These are phyloP conservation scores for Candida taoyuanica DNA, from an alignment of 805 yeast genomes.

Conservation along the genomic window DNA sequence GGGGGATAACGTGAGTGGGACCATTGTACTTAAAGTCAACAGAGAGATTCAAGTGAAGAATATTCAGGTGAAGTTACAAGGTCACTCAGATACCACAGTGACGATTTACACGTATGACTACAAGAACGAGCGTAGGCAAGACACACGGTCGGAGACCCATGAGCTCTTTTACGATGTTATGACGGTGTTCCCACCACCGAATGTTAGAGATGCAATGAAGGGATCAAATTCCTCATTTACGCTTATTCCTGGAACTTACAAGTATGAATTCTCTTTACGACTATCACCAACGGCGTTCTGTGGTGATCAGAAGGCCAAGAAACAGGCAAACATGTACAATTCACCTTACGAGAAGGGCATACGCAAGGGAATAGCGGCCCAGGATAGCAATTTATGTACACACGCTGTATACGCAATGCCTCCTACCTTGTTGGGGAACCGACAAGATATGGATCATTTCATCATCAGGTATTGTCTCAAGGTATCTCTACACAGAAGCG, in stretches of 20 bases:
- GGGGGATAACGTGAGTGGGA: constrained; percentile 18
- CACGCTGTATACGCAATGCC: constrained; percentile 5
- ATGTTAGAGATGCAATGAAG: constrained; percentile 39
- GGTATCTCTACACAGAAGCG: constrained; percentile 11
- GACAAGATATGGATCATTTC: neutral
- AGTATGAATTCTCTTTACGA: constrained; percentile 37
- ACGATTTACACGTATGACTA: constrained; percentile 19
- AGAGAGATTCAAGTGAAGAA: constrained; percentile 38
- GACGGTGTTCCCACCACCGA: constrained; percentile 49
- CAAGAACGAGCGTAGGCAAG: constrained; percentile 8
- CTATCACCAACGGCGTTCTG: constrained; percentile 31
- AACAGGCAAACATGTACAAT: constrained; percentile 14
- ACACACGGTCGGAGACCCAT: constrained; percentile 27
- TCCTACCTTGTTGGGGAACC: neutral
- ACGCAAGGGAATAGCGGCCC: neutral
- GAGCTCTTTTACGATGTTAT: constrained; percentile 44
- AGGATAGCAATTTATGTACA: neutral
- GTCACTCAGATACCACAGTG: constrained; percentile 38
- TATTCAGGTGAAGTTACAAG: constrained; percentile 51
- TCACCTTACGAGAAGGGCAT: constrained; percentile 15
- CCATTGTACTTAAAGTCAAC: constrained; percentile 12
- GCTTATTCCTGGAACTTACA: constrained; percentile 42
- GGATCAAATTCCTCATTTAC: constrained; percentile 28
- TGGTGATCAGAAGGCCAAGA: constrained; percentile 12
- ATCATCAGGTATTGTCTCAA: constrained; percentile 8